Conservation (phyloP, 352 stramenopile species). For the Phytophthora kernoviae region DNA sequence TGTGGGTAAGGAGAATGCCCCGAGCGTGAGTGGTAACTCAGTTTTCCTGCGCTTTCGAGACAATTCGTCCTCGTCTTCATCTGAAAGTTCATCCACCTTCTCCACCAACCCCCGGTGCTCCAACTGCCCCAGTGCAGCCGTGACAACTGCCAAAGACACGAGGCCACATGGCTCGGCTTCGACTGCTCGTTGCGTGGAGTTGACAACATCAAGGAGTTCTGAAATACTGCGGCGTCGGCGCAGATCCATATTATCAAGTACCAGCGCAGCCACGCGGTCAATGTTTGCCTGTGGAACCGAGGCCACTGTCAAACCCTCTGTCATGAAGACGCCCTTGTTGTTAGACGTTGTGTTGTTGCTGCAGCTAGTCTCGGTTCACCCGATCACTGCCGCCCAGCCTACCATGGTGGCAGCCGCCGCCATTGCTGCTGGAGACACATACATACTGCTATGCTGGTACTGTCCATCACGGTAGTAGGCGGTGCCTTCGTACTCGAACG, state of each 20-base stretch:
- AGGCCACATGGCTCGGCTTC: constrained; percentile 13
- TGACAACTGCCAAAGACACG: constrained; percentile 57
- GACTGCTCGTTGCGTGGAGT: constrained; percentile 13
- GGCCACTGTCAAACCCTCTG: constrained; percentile 11
- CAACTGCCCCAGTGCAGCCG: constrained; percentile 60
- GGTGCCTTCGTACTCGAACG: constrained; percentile 75
- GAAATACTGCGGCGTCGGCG: constrained; percentile 56
- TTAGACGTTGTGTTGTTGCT: neutral
- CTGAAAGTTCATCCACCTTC: constrained; percentile 35
- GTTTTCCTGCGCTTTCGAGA: constrained; percentile 34
- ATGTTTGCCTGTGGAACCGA: constrained; percentile 28
- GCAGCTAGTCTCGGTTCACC: constrained; percentile 21
- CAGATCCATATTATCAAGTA: constrained; percentile 67
- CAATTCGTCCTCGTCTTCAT: constrained; percentile 19
- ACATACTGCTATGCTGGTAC: constrained; percentile 86
- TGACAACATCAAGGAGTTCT: constrained; percentile 62
- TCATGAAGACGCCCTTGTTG: constrained; percentile 5
- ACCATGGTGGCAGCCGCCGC: constrained; percentile 27
- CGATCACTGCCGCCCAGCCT: constrained; percentile 38
- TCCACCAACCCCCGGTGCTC: constrained; percentile 56
- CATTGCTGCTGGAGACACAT: constrained; percentile 57
- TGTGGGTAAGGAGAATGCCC: constrained; percentile 33
- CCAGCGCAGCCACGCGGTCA: constrained; percentile 50
- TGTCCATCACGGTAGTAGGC: constrained; percentile 79
- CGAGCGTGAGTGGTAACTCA: constrained; percentile 18